These are phyloP conservation scores for Petunia hybrid DNA, from an alignment of 305 asterid genomes.

Conservation along the genomic window DNA sequence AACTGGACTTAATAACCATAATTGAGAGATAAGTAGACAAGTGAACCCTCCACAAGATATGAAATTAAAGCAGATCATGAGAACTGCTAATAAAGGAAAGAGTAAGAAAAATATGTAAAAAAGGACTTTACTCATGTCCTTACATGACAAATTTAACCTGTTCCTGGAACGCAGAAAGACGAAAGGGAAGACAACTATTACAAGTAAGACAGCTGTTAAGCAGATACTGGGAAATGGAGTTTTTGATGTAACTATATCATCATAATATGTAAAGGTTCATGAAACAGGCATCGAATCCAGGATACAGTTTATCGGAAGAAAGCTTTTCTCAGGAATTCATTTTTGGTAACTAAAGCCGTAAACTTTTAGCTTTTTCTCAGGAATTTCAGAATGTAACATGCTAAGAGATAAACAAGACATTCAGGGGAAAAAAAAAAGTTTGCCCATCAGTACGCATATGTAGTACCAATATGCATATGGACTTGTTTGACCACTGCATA, in stretches of 20 bases:
- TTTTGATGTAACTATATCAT: not conserved
- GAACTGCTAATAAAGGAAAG: conserved; percentile 4
- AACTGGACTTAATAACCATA: not conserved
- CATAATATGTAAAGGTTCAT: not conserved
- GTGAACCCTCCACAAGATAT: not conserved
- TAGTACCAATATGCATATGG: conserved; percentile 18
- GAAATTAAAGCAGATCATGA: conserved; percentile 1
- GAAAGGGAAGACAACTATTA: not conserved
- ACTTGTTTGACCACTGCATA: conserved; percentile 30
- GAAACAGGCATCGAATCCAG: not conserved
- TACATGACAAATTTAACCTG: not conserved
- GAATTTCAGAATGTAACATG: not conserved
- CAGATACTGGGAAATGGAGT: not conserved
- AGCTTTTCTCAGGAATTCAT: not conserved
- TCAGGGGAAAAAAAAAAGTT: not conserved
- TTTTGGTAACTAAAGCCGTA: not conserved
- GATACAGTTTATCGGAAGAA: not conserved
- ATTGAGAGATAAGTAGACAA: not conserved
- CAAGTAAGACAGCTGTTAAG: not conserved
- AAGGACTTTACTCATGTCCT: not conserved
- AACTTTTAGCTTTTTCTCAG: not conserved
- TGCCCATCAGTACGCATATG: not conserved
- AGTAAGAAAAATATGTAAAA: not conserved
- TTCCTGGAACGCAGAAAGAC: conserved; percentile 3
- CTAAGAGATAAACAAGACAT: not conserved